Percentiles rank a stretch among this genome's conserved stretches.
phyloP scores from a whole-genome alignment of 2,329 filamentous ascomycete genomes.

The Talaromyces sp. region DNA sequence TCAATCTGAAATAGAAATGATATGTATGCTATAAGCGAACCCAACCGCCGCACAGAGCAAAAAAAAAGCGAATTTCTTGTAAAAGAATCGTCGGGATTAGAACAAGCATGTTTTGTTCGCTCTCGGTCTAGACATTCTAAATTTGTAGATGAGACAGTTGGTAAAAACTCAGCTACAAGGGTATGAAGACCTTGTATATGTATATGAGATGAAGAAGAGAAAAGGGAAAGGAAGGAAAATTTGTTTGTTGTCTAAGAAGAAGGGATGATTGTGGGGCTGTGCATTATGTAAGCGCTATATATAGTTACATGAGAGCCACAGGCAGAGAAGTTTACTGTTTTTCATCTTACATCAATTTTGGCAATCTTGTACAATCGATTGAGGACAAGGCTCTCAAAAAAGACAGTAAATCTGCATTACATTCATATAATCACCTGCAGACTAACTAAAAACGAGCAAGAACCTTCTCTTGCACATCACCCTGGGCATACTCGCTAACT shows the following conservation, averaged over 20 bases:
- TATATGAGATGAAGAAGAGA: conserved; percentile 31
- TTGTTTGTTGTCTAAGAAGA: background rate
- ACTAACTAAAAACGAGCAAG: conserved; percentile 58
- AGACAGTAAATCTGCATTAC: background rate
- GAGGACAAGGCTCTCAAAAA: background rate
- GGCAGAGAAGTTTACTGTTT: background rate
- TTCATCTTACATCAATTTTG: background rate
- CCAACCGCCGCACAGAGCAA: conserved; percentile 35
- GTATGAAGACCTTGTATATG: conserved; percentile 45
- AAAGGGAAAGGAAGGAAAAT: conserved; percentile 21
- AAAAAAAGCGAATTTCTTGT: conserved; percentile 22
- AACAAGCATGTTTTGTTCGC: conserved; percentile 39
- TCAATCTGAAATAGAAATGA: background rate
- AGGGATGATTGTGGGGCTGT: background rate
- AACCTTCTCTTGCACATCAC: conserved; percentile 73
- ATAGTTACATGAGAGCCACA: background rate
- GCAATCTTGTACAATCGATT: background rate
- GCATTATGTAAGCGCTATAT: background rate
- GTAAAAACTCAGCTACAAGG: conserved; percentile 41
- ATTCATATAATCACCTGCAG: background rate
- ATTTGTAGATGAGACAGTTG: conserved; percentile 43
- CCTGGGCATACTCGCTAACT: conserved; percentile 71
- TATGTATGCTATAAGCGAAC: conserved; percentile 49
- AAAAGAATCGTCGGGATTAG: conserved; percentile 43
- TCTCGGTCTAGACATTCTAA: conserved; percentile 44